These are phyloP conservation scores for Davidsoniella eucalypti DNA, from an alignment of 2,329 filamentous ascomycete genomes.

Conservation along the genomic window DNA sequence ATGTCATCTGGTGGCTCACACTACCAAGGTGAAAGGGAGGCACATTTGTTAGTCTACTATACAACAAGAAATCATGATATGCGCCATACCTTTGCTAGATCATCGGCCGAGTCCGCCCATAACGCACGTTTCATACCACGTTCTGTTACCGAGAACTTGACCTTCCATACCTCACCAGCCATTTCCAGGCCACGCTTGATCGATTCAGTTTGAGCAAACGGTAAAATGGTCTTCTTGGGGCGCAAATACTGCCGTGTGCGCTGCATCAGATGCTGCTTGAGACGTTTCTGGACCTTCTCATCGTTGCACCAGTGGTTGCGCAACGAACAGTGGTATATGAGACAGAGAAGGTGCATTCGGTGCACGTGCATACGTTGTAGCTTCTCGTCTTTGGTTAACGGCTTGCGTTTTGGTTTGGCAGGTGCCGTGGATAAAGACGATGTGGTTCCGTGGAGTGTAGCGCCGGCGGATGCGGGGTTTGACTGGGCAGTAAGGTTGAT, in stretches of 20 bases:
- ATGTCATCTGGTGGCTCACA: conserved; percentile 43
- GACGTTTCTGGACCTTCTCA: conserved; percentile 42
- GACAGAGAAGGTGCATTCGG: conserved; percentile 68
- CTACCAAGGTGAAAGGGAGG: conserved; percentile 18
- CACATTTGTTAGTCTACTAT: conserved; percentile 15
- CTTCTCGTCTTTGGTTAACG: conserved; percentile 37
- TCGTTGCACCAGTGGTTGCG: conserved; percentile 89
- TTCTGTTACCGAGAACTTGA: conserved; percentile 53
- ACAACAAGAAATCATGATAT: neutral
- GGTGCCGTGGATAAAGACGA: neutral
- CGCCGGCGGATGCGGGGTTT: neutral
- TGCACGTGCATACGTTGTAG: conserved; percentile 56
- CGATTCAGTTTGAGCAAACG: conserved; percentile 60
- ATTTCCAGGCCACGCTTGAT: conserved; percentile 66
- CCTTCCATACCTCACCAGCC: conserved; percentile 48
- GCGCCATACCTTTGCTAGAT: conserved; percentile 37
- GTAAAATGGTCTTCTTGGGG: conserved; percentile 47
- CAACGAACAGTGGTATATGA: conserved; percentile 59
- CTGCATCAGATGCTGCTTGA: conserved; percentile 48
- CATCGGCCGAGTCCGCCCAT: conserved; percentile 56
- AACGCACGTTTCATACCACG: conserved; percentile 52
- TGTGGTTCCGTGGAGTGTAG: neutral
- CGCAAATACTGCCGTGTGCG: conserved; percentile 52
- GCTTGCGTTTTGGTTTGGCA: conserved; percentile 24
- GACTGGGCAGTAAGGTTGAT: conserved; percentile 27